Conservation (phyloP, 1,284 basidiomycete species). For the Gymnopus androsaceus region DNA sequence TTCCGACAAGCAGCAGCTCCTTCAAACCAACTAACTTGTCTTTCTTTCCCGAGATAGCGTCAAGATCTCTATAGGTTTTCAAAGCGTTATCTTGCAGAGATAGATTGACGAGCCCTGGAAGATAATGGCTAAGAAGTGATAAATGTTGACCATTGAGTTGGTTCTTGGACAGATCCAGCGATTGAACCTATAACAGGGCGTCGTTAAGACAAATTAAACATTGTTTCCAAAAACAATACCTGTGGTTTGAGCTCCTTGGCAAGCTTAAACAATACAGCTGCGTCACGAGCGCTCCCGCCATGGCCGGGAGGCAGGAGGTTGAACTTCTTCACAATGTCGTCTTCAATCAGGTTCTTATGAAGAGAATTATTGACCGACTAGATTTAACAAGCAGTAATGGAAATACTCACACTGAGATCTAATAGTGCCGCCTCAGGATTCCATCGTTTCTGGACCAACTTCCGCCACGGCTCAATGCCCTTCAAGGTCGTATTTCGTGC, state of each 20-base stretch:
- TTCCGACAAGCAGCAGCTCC: constrained; percentile 80
- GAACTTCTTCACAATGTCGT: constrained; percentile 69
- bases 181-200: constrained; percentile 55
- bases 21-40: constrained; percentile 63
- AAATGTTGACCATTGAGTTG: constrained; percentile 52
- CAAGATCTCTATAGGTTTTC: constrained; percentile 66
- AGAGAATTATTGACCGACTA: not conserved
- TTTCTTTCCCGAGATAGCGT: constrained; percentile 58
- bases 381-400: constrained; percentile 16
- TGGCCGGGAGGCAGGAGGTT: constrained; percentile 69
- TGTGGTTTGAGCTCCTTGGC: constrained; percentile 77
- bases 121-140: constrained; percentile 60
- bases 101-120: constrained; percentile 76
- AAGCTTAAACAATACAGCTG: constrained; percentile 84
- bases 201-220: constrained; percentile 3
- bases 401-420: constrained; percentile 71
- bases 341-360: constrained; percentile 59
- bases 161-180: constrained; percentile 75
- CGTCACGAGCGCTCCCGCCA: constrained; percentile 61
- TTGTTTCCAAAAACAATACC: constrained; percentile 46
- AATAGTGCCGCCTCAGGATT: constrained; percentile 69
- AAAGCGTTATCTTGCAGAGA: constrained; percentile 79
- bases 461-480: constrained; percentile 63
- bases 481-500: constrained; percentile 32
- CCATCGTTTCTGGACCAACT: constrained; percentile 71